A percentile compares a stretch with the other conserved stretches of the same genome.
Conservation (phyloP, 139 green algal genomes). For the Closterium sp. region DNA sequence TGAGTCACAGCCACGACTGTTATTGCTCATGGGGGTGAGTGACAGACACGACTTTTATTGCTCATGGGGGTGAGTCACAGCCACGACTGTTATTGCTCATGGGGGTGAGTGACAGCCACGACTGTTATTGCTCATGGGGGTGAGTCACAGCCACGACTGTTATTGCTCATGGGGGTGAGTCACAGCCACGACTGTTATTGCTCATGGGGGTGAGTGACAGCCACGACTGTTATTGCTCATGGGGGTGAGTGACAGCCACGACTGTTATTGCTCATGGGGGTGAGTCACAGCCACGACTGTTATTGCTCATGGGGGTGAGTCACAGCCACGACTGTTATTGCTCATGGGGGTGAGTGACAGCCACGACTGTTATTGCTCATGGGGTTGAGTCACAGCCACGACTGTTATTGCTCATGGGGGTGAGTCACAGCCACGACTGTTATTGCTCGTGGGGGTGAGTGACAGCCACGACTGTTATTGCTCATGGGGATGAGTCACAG, state of each 20-base stretch:
- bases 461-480: not conserved
- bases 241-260: not conserved
- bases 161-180: no score
- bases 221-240: no score
- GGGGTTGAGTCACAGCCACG: not conserved
- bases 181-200: not conserved
- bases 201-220: not conserved
- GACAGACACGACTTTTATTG: no score
- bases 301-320: no score
- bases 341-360: not conserved
- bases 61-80: conserved; percentile 7
- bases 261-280: not conserved
- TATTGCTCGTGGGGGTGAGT: conserved; percentile 28
- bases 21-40: not conserved
- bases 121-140: not conserved
- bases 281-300: no score
- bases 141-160: no score
- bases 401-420: not conserved
- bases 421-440: no score
- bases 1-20: not conserved
- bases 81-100: not conserved
- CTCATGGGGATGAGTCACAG: not conserved
- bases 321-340: not conserved
- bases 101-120: not conserved
- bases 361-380: no score